Base-by-base conservation (phyloP, 2,329 filamentous ascomycete species). In the Emericellopsis cladophorae region DNA sequence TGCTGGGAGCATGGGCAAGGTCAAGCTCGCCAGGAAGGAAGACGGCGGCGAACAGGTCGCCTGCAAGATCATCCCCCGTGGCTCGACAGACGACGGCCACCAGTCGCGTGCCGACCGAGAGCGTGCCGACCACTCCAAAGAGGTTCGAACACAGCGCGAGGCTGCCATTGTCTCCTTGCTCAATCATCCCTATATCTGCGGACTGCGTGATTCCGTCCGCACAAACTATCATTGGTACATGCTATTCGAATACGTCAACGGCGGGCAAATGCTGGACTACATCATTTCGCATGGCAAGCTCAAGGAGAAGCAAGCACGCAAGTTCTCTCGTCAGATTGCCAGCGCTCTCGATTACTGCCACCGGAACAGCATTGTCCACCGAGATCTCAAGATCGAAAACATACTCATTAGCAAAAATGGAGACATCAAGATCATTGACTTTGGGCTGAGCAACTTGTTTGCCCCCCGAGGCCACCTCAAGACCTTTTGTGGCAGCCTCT, bases 141-240 rank as follows among this genome's bases (percentile, higher is more conserved):
- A 98, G 59, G 84, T 96, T 50, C 79, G 92, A 44, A 96, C 92
- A 12, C 88, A 90, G 33, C 79, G 92, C 55, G 92, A 98, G 61
- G 90, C 92, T 34, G 92, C 92, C 50, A 96, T 98, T 55, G 90
- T 95, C 47, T 94, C 86, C 22, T 77, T 98, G 37, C 75, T 95
- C 43, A 87, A 88, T 55, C 92, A 96, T 54, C 92, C 90, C 12
- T 93, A 95, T 56, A 93, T 98, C 44, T 96, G 92, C 59, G 88
- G 85, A 44, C 84, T 98, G 74, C 80, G 88, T 49, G 92, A 98
- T 64, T 88, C 95, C 22, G 84, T 96, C 42, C 82, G 89, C 43
- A 96, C 92, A 39, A 90, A 92, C 54, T 92, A 95, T 59, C 92
- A 98, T 62, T 98, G 92, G 92, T 98, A 98, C 64, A 98, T 98